Conservation (phyloP, 208 protist species). For the Trypanosoma lewisi region DNA sequence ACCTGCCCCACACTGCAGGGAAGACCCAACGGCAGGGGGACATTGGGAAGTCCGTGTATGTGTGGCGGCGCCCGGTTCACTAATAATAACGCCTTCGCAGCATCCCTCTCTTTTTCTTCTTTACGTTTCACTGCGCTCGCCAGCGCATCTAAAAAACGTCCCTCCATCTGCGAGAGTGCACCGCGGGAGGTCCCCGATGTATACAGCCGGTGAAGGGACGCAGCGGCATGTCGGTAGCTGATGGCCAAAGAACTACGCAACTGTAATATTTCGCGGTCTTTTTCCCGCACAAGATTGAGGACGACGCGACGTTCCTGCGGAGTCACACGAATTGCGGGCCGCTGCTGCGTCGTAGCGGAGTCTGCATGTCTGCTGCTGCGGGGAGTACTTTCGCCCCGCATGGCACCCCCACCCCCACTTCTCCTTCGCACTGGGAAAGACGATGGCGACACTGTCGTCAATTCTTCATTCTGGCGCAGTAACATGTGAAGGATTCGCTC, state of each 20-base stretch:
- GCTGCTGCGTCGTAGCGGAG: not conserved
- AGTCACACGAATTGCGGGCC: not conserved
- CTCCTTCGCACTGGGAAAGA: not conserved
- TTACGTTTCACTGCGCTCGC: conserved; percentile 5
- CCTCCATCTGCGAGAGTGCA: conserved; percentile 13
- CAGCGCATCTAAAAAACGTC: conserved; percentile 17
- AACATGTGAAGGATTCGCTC: conserved; percentile 16
- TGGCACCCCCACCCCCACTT: no score
- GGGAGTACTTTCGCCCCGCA: no score
- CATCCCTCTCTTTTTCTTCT: not conserved
- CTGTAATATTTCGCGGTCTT: conserved; percentile 26
- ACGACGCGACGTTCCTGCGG: conserved; percentile 8
- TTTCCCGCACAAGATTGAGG: conserved; percentile 9
- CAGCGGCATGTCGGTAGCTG: conserved; percentile 19
- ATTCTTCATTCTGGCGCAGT: conserved; percentile 15
- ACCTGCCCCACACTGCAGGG: conserved; percentile 4
- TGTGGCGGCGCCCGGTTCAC: conserved; percentile 22
- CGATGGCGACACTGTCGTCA: not conserved
- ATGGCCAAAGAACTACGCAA: conserved; percentile 19
- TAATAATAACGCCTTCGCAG: conserved; percentile 5
- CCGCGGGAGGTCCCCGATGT: not conserved
- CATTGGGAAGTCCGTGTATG: conserved; percentile 19
- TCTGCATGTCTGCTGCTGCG: no score
- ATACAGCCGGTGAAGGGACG: conserved; percentile 4
- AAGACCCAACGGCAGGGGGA: conserved; percentile 21